These are phyloP conservation scores for Capronia americana DNA, from an alignment of 2,329 filamentous ascomycete species.

Conservation along the genomic window DNA sequence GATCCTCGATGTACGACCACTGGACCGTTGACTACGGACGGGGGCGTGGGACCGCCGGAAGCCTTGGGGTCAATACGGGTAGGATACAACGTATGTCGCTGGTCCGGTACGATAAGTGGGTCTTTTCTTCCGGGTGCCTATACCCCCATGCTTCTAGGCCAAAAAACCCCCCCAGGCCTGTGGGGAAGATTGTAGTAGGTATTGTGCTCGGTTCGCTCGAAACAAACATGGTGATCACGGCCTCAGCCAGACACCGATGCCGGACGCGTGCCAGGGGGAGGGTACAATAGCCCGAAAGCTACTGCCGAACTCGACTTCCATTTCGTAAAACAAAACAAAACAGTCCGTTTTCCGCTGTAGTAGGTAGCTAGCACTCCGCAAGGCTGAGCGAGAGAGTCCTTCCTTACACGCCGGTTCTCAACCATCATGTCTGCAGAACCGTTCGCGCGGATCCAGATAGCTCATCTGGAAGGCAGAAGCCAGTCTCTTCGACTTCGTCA, in stretches of 20 bases:
- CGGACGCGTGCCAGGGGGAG: background rate
- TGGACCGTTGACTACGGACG: background rate
- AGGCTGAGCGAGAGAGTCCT: no score
- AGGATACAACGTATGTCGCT: no score
- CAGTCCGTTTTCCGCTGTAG: no score
- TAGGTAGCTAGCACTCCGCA: no score
- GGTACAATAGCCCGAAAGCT: constrained; percentile 34
- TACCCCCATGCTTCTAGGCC: background rate
- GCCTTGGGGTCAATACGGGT: background rate
- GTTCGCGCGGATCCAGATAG: constrained; percentile 44
- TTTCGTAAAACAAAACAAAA: background rate
- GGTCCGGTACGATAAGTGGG: background rate
- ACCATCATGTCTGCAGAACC: constrained; percentile 40
- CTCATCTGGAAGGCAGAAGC: constrained; percentile 49
- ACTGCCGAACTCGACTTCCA: constrained; percentile 22
- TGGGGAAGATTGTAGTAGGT: background rate
- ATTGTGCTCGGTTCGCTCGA: background rate
- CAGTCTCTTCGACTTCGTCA: constrained; percentile 50
- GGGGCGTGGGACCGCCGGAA: background rate
- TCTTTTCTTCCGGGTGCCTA: background rate
- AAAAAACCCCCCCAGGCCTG: background rate
- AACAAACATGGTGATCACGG: background rate
- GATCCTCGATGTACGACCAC: background rate
- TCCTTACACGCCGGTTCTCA: no score
- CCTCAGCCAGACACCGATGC: background rate